Evolutionary conservation across 306 rosid species (phyloP).

Genomic region (Sicyos edulis): DNA sequence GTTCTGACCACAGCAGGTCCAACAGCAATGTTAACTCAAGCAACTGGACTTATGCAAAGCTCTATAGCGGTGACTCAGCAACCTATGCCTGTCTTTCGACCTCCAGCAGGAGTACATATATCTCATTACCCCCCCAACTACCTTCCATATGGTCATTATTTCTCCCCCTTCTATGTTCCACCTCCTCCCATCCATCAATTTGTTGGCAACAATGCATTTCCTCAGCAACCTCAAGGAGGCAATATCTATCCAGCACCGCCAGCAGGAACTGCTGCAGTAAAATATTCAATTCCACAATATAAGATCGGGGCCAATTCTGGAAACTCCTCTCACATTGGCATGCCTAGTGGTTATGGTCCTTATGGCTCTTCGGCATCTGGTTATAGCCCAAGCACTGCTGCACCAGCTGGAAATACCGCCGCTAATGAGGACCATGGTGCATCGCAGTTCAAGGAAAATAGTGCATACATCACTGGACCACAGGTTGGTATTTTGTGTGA

Average conservation of each 20-base stretch:
- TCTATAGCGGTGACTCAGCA: slow-evolving; percentile 82
- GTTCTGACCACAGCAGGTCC: slow-evolving; percentile 68
- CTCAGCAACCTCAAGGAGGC: slow-evolving; percentile 86
- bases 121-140: slow-evolving; percentile 86
- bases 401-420: slow-evolving; percentile 59
- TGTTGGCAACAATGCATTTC: slow-evolving; percentile 79
- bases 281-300: slow-evolving; percentile 83
- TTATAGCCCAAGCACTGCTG: slow-evolving; percentile 69
- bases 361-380: slow-evolving; percentile 77
- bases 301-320: slow-evolving; percentile 70
- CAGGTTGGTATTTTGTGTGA: no score
- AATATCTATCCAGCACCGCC: slow-evolving; percentile 71
- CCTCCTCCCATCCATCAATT: slow-evolving; percentile 87
- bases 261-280: slow-evolving; percentile 62
- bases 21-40: slow-evolving; percentile 70
- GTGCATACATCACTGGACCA: slow-evolving; percentile 69
- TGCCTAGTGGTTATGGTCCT: slow-evolving; percentile 70
- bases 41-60: slow-evolving; percentile 86
- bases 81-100: slow-evolving; percentile 77
- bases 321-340: slow-evolving; percentile 65
- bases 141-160: slow-evolving; percentile 78
- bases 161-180: slow-evolving; percentile 70
- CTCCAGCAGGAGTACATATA: slow-evolving; percentile 72
- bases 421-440: slow-evolving; percentile 72
- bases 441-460: slow-evolving; percentile 84